Percentiles rank a stretch among this genome's conserved stretches.
These are phyloP conservation scores for Aspergillus texensis DNA, from an alignment of 2,329 filamentous ascomycete genomes.

Conservation along the genomic window DNA sequence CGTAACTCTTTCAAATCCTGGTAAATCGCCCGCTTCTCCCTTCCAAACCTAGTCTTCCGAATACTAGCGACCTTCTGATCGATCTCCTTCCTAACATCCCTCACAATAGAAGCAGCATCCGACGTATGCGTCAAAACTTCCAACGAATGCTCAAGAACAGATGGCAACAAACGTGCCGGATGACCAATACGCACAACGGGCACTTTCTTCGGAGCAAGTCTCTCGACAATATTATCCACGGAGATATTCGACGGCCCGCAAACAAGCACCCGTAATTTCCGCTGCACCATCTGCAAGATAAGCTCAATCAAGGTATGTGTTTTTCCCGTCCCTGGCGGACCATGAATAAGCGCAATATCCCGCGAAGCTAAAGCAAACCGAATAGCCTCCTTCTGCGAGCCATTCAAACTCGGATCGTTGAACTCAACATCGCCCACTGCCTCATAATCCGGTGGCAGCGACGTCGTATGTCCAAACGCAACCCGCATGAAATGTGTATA, in stretches of 20 bases:
- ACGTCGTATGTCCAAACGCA: constrained; percentile 61
- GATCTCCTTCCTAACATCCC: constrained; percentile 89
- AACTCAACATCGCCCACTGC: constrained; percentile 53
- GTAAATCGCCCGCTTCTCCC: constrained; percentile 81
- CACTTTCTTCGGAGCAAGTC: constrained; percentile 79
- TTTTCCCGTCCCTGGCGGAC: constrained; percentile 93
- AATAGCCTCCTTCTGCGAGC: constrained; percentile 65
- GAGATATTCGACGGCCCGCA: constrained; percentile 96
- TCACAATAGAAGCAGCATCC: constrained; percentile 84
- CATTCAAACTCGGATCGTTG: constrained; percentile 59
- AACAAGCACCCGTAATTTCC: constrained; percentile 76
- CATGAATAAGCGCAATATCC: constrained; percentile 89
- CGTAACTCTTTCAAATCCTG: constrained; percentile 80
- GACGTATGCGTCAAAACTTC: constrained; percentile 90
- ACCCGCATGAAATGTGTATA: constrained; percentile 62
- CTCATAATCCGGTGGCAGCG: constrained; percentile 53
- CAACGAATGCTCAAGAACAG: constrained; percentile 84
- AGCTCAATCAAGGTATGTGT: constrained; percentile 95
- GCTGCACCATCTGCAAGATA: constrained; percentile 83
- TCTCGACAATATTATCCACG: constrained; percentile 97
- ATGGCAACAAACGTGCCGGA: constrained; percentile 84
- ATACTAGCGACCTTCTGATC: constrained; percentile 88
- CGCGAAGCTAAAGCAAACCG: constrained; percentile 80
- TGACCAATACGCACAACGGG: constrained; percentile 90
- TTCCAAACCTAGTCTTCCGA: constrained; percentile 79